Percentiles rank a stretch among this genome's conserved stretches.
Conservation (phyloP, 2,329 filamentous ascomycete species). For the Diaporthe ilicicola region DNA sequence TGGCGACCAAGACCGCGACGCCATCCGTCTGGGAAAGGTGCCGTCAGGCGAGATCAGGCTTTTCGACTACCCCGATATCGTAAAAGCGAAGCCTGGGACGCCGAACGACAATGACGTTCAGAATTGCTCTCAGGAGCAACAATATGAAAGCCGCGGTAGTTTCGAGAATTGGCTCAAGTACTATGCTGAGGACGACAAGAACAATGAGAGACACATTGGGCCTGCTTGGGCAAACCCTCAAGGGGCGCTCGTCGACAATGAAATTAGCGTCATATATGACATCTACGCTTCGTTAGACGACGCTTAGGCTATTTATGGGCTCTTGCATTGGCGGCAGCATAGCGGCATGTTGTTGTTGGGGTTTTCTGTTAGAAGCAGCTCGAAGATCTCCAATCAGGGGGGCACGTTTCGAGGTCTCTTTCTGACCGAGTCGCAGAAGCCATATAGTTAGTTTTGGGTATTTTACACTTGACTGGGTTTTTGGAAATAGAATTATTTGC, state of each 20-base stretch:
- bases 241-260: background rate
- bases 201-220: background rate
- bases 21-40: conserved; percentile 11
- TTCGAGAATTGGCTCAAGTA: conserved; percentile 26
- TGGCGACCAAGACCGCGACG: background rate
- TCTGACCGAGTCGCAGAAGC: background rate
- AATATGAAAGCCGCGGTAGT: background rate
- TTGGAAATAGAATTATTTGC: background rate
- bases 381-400: background rate
- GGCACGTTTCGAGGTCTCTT: background rate
- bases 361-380: background rate
- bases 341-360: background rate
- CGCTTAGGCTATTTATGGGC: background rate
- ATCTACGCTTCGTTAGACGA: conserved; percentile 21
- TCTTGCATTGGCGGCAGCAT: background rate
- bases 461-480: background rate
- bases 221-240: background rate
- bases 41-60: conserved; percentile 5
- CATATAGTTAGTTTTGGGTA: too few relatives aligned
- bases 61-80: background rate
- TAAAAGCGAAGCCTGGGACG: background rate
- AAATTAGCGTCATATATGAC: conserved; percentile 27
- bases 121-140: background rate
- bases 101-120: background rate
- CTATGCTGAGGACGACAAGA: conserved; percentile 15